Evolutionary conservation across 352 stramenopile genomes (phyloP).

Genomic region (Phytophthora chlamydospora): DNA sequence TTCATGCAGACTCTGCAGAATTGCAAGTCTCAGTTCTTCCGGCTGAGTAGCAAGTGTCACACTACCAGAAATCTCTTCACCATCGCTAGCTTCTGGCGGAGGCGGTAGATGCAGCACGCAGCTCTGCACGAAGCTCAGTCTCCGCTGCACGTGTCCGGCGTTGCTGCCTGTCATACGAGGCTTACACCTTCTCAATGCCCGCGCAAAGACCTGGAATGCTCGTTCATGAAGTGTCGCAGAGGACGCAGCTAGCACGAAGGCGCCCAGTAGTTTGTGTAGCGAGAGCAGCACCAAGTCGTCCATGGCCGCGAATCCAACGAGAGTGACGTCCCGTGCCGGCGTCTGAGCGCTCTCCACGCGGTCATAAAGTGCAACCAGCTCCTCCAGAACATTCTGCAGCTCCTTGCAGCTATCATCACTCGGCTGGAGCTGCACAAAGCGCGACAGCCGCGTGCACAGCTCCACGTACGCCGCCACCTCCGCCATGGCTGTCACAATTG

Average conservation of each 20-base stretch:
- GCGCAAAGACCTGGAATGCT: conserved; percentile 29
- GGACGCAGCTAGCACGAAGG: conserved; percentile 26
- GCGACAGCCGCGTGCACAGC: conserved; percentile 72
- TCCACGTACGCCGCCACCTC: conserved; percentile 53
- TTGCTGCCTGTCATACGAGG: conserved; percentile 27
- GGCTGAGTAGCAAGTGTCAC: conserved; percentile 35
- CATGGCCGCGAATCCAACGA: conserved; percentile 42
- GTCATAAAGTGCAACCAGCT: conserved; percentile 43
- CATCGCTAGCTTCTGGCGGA: conserved; percentile 32
- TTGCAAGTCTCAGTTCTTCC: conserved; percentile 65
- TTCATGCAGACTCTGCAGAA: conserved; percentile 51
- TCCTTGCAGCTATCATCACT: conserved; percentile 15
- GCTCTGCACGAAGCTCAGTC: conserved; percentile 57
- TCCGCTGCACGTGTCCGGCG: conserved; percentile 19
- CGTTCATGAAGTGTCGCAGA: conserved; percentile 31
- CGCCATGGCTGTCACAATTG: conserved; percentile 27
- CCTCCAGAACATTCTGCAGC: conserved; percentile 31
- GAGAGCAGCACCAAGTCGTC: conserved; percentile 73
- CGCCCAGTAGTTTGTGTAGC: conserved; percentile 62
- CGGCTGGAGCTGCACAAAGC: conserved; percentile 51
- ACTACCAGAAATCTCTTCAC: conserved; percentile 22
- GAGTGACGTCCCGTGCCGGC: conserved; percentile 1
- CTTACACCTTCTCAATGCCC: conserved; percentile 43
- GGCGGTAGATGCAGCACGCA: conserved; percentile 64
- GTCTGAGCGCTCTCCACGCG: conserved; percentile 14